A percentile compares a stretch with the other conserved stretches of the same genome.
Evolutionary conservation across 225 moss, liverwort and hornwort species (phyloP).

Genomic region (Pseudisothecium myosuroides): DNA sequence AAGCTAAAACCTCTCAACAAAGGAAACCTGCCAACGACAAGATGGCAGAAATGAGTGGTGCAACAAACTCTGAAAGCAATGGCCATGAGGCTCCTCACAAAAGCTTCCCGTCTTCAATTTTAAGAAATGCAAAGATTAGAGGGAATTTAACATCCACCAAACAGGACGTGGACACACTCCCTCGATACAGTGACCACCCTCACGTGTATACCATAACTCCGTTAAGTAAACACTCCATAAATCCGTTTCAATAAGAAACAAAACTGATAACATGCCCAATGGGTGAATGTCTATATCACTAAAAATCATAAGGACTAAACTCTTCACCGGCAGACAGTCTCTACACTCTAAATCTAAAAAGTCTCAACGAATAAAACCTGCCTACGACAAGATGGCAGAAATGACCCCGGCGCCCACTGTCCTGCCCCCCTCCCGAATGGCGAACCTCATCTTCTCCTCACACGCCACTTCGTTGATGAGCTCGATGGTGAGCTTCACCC

Average conservation of each 20-base stretch:
- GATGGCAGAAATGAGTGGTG: conserved; percentile 42
- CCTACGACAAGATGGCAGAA: conserved; percentile 44
- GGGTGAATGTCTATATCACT: not conserved
- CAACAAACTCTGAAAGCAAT: not conserved
- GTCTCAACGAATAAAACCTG: not conserved
- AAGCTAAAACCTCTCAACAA: not conserved
- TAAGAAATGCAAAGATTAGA: not conserved
- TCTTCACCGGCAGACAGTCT: not conserved
- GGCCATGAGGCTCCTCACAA: not conserved
- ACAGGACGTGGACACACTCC: not conserved
- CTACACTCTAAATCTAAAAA: not conserved
- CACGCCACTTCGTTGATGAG: conserved; percentile 62
- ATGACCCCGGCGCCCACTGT: conserved; percentile 79
- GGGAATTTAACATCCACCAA: conserved; percentile 18
- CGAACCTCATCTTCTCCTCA: conserved; percentile 68
- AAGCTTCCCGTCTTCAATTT: not conserved
- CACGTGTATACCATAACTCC: conserved; percentile 7
- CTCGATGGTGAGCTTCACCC: conserved; percentile 53
- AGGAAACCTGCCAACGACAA: not conserved
- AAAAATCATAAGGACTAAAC: not conserved
- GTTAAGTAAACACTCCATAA: not conserved
- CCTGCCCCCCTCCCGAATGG: conserved; percentile 74
- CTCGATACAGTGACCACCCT: conserved; percentile 35
- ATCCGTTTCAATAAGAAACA: conserved; percentile 23
- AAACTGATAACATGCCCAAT: conserved; percentile 4